phyloP scores from a whole-genome alignment of 2,329 filamentous ascomycete genomes.

The Claviceps purpurea region DNA sequence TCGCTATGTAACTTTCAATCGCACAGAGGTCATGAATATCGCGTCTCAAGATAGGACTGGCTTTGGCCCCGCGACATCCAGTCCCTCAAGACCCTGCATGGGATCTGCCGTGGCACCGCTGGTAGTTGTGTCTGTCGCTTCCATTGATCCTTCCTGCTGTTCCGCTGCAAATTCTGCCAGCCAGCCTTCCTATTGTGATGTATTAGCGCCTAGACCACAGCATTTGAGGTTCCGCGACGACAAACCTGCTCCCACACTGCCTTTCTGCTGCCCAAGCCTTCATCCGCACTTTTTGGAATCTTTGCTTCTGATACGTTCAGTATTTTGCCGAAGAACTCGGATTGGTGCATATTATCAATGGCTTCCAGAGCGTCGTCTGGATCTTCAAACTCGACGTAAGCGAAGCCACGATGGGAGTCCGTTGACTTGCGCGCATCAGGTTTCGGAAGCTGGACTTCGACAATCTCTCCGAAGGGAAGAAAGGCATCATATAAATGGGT shows the following conservation, averaged over 20 bases:
- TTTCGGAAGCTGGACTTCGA: slow-evolving; percentile 81
- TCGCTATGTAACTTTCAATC: slow-evolving; percentile 26
- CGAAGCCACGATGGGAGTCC: slow-evolving; percentile 80
- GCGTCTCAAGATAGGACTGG: slow-evolving; percentile 29
- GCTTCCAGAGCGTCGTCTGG: slow-evolving; percentile 80
- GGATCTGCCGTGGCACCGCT: slow-evolving; percentile 58
- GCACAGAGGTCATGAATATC: slow-evolving; percentile 6
- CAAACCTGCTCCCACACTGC: slow-evolving; percentile 94
- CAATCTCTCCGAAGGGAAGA: slow-evolving; percentile 91
- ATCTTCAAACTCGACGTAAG: slow-evolving; percentile 89
- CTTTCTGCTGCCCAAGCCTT: slow-evolving; percentile 82
- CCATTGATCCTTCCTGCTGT: slow-evolving; percentile 44
- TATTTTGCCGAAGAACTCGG: slow-evolving; percentile 82
- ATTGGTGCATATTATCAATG: slow-evolving; percentile 98
- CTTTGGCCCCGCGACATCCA: slow-evolving; percentile 89
- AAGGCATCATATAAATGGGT: slow-evolving; percentile 79
- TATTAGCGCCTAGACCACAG: not conserved
- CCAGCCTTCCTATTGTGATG: slow-evolving; percentile 67
- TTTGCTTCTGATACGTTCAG: slow-evolving; percentile 90
- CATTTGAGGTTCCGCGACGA: slow-evolving; percentile 7
- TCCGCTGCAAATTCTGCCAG: slow-evolving; percentile 77
- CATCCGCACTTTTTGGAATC: slow-evolving; percentile 74
- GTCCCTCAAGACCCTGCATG: slow-evolving; percentile 87
- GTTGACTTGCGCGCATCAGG: slow-evolving; percentile 67
- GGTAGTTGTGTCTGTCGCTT: slow-evolving; percentile 10